phyloP scores from a whole-genome alignment of 2,329 filamentous ascomycete genomes.

The Cercospora beticola region DNA sequence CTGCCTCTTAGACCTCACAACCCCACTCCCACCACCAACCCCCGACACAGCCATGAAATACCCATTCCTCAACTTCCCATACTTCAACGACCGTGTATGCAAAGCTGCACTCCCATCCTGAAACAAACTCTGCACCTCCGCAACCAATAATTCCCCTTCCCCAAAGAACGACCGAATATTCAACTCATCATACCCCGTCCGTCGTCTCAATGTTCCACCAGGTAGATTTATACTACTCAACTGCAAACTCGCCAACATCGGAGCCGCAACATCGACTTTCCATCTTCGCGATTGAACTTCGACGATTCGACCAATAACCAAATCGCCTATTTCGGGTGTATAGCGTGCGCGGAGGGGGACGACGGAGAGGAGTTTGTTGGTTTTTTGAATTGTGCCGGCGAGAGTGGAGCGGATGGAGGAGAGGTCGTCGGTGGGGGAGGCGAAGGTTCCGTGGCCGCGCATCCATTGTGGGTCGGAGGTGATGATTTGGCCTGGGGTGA shows the following conservation, averaged over 20 bases:
- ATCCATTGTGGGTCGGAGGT: conserved; percentile 97
- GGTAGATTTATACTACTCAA: conserved; percentile 91
- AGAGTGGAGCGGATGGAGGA: conserved; percentile 83
- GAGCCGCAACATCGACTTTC: conserved; percentile 90
- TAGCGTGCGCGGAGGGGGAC: conserved; percentile 88
- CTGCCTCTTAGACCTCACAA: conserved; percentile 80
- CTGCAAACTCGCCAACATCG: conserved; percentile 79
- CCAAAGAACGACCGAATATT: conserved; percentile 97
- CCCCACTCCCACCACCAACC: conserved; percentile 73
- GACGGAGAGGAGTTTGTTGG: conserved; percentile 94
- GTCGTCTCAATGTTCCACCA: conserved; percentile 83
- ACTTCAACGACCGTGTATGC: conserved; percentile 87
- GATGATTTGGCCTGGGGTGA: conserved; percentile 85
- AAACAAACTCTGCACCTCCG: conserved; percentile 89
- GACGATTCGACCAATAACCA: conserved; percentile 89
- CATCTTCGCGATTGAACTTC: conserved; percentile 92
- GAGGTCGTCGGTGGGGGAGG: conserved; percentile 54
- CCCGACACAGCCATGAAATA: conserved; percentile 81
- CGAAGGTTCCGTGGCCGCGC: conserved; percentile 91
- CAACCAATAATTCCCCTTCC: conserved; percentile 89
- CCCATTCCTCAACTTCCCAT: conserved; percentile 93
- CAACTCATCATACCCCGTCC: conserved; percentile 93
- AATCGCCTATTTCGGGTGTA: conserved; percentile 91
- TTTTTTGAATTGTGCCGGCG: conserved; percentile 84
- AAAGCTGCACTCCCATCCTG: conserved; percentile 81